phyloP scores from a whole-genome alignment of 352 stramenopile species.

The Blastocystis hominis region DNA sequence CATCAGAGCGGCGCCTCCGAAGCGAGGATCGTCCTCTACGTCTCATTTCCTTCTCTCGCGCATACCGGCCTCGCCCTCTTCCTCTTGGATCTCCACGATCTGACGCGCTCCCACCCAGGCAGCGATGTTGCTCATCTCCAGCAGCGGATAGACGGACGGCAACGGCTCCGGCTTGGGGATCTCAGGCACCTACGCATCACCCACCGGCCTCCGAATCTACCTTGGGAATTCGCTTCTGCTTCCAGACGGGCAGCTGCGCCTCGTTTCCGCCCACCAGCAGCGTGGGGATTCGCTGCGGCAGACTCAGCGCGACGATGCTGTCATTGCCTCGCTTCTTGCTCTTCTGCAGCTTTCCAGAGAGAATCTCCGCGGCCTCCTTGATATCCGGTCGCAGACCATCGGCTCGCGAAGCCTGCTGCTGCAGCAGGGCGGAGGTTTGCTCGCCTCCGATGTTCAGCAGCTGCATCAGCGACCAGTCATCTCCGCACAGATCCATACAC shows the following conservation, averaged over 20 bases:
- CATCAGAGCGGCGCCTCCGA: slow-evolving; percentile 49
- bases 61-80: slow-evolving; percentile 20
- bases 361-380: slow-evolving; percentile 47
- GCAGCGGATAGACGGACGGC: slow-evolving; percentile 15
- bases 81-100: slow-evolving; percentile 50
- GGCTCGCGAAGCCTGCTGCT: slow-evolving; percentile 41
- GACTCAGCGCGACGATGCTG: slow-evolving; percentile 4
- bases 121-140: slow-evolving; percentile 54
- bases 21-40: slow-evolving; percentile 33
- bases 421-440: not conserved
- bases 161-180: slow-evolving; percentile 51
- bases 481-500: slow-evolving; percentile 55
- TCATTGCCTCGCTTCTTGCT: slow-evolving; percentile 45
- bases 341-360: slow-evolving; percentile 35
- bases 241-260: not conserved
- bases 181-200: slow-evolving; percentile 38
- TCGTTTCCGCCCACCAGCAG: slow-evolving; percentile 26
- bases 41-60: not conserved
- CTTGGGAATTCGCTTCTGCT: slow-evolving; percentile 41
- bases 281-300: slow-evolving; percentile 52
- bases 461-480: slow-evolving; percentile 48
- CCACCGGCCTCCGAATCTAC: not conserved
- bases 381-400: slow-evolving; percentile 56
- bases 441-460: slow-evolving; percentile 48
- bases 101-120: slow-evolving; percentile 52